Base-by-base conservation (phyloP, 495 filamentous ascomycete species). In the Lasiosphaeris hirsuta region DNA sequence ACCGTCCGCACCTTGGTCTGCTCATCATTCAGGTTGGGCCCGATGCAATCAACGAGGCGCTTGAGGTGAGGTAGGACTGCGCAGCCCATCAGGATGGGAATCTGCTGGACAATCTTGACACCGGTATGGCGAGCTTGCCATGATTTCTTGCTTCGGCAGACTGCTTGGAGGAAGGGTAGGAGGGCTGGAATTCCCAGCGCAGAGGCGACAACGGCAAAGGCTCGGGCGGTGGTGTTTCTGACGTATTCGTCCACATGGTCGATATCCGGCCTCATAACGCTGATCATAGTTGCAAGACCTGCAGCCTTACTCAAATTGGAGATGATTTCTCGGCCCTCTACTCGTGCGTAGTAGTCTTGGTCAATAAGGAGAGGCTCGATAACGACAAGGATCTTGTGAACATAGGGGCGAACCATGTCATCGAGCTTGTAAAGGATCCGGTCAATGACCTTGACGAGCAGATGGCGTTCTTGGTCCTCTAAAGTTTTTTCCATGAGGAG, bases 111-210 rank as follows among this genome's bases (percentile, higher is more conserved):
- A 62, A 99, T 97, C 78, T 97, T 97, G 47, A 97, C 95, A 72
- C 95, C 95, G n/a, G 95, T 99, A 70, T 99, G 95, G 58, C 95
- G 80, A 53, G 95, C 95, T 69, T 97, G 91, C 95, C 95, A 99
- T 40, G 94, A 97, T 70, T 97, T 97, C 73, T 97, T 97, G 75
- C 90, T 96, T 63, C 91, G 85, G 68, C 93, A 97, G 10, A 97
- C 94, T 49, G 95, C 95, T 59, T 91, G 86, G 39, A 97, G 78
- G 81, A 99, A 97, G 4, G 95, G 94, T 40, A 97, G 82, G 40
- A 99, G 84, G 10, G 92, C 90, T 8, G 95, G 95, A 44, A 99
- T 97, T 57, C 95, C 95, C 4, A 99, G 85, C 11, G 95, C 95
- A 36, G 92, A 96, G 11, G 95, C 95, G 19, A 99, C 95, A 5